Evolutionary conservation across 2,329 filamentous ascomycete genomes (phyloP).

Genomic region (Calonectria pseudoturangicola): DNA sequence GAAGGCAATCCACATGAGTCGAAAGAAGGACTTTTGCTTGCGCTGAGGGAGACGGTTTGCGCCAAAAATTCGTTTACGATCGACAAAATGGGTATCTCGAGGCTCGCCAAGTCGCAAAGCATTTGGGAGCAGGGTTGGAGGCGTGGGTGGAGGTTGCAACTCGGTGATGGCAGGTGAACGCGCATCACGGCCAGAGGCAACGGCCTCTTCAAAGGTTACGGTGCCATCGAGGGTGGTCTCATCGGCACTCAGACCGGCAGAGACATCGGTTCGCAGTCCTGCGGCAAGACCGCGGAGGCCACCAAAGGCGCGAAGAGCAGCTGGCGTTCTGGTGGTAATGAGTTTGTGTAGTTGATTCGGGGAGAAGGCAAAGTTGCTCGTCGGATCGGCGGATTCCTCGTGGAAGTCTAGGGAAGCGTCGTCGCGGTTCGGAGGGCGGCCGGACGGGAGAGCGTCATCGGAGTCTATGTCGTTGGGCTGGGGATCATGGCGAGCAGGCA

Average conservation of each 20-base stretch:
- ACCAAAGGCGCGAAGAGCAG: slow-evolving; percentile 71
- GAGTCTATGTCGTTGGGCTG: slow-evolving; percentile 32
- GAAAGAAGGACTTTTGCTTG: slow-evolving; percentile 81
- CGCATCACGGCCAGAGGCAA: slow-evolving; percentile 60
- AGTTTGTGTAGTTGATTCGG: slow-evolving; percentile 73
- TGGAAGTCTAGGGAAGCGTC: slow-evolving; percentile 35
- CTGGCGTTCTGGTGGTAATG: slow-evolving; percentile 68
- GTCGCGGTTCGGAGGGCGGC: slow-evolving; percentile 31
- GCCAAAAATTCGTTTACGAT: slow-evolving; percentile 82
- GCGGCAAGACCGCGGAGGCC: slow-evolving; percentile 71
- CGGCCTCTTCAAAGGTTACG: slow-evolving; percentile 70
- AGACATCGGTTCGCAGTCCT: slow-evolving; percentile 69
- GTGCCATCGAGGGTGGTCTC: slow-evolving; percentile 67
- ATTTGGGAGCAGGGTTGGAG: slow-evolving; percentile 48
- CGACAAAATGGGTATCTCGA: slow-evolving; percentile 60
- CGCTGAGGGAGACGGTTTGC: slow-evolving; percentile 75
- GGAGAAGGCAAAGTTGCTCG: slow-evolving; percentile 72
- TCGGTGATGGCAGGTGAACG: slow-evolving; percentile 53
- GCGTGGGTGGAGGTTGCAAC: slow-evolving; percentile 47
- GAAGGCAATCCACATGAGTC: slow-evolving; percentile 84
- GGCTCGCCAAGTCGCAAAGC: slow-evolving; percentile 57
- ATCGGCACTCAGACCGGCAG: slow-evolving; percentile 69
- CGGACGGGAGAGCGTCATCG: slow-evolving; percentile 34
- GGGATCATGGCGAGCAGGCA: slow-evolving; percentile 36
- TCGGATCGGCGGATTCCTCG: slow-evolving; percentile 50